These are phyloP conservation scores for Sporisorium scitamineum DNA, from an alignment of 1,284 basidiomycete genomes.

Conservation along the genomic window DNA sequence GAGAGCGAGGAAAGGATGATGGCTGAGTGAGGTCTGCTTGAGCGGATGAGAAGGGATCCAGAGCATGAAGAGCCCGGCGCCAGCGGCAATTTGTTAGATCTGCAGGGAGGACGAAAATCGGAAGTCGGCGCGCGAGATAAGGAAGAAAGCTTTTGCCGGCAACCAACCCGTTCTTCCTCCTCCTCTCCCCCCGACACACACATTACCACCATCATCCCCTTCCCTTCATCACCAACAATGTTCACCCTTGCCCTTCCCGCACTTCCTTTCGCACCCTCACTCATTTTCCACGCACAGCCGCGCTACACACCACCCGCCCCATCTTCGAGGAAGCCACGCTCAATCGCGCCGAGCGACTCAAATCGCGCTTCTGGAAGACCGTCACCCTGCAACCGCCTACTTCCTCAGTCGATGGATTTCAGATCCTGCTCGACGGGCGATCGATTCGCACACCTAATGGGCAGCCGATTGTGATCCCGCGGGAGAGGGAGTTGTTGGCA, in stretches of 20 bases:
- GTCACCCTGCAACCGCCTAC: constrained; percentile 38
- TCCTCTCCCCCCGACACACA: neutral
- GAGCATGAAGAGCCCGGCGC: neutral
- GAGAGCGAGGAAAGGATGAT: too few species aligned
- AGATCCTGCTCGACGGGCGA: constrained; percentile 84
- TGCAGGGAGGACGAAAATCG: neutral
- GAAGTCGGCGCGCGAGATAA: neutral
- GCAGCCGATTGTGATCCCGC: constrained; percentile 79
- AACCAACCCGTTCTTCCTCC: neutral
- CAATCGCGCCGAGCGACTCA: constrained; percentile 43
- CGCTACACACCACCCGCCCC: neutral
- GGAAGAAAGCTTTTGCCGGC: neutral
- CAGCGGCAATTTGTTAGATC: neutral
- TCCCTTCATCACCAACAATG: neutral
- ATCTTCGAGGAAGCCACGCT: constrained; percentile 24
- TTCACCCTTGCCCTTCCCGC: neutral
- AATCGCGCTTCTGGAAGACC: constrained; percentile 58
- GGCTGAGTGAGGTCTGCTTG: too few species aligned
- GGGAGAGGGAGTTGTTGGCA: constrained; percentile 79
- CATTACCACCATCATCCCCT: neutral
- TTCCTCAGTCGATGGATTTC: constrained; percentile 68
- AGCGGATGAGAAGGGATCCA: neutral
- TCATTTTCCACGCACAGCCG: neutral
- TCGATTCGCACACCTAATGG: constrained; percentile 89
- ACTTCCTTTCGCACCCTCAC: neutral